Evolutionary conservation across 169 alveolate genomes (phyloP).

Genomic region (Eimeria maxima): DNA sequence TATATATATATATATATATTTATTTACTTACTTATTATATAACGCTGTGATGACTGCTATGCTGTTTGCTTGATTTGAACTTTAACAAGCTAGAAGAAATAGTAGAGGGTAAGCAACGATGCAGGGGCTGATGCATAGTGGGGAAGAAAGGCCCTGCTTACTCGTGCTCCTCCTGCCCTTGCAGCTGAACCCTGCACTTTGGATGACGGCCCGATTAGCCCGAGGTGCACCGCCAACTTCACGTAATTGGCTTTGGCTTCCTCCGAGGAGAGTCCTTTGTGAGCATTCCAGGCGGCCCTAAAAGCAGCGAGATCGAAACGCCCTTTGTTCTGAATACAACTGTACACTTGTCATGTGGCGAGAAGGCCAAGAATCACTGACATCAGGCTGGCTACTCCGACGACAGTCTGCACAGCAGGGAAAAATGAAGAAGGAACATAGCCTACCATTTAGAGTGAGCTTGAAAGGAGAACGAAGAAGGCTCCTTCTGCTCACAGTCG

Average conservation of each 20-base stretch:
- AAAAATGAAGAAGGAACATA: no score
- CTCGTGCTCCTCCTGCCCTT: background rate
- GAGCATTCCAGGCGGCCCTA: slow-evolving; percentile 70
- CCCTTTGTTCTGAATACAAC: background rate
- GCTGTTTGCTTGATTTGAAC: background rate
- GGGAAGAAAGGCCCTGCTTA: background rate
- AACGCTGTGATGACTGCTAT: no score
- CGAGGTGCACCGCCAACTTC: slow-evolving; percentile 27
- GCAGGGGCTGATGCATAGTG: background rate
- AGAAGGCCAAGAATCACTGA: no score
- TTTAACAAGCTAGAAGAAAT: background rate
- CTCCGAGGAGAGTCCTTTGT: slow-evolving; percentile 25
- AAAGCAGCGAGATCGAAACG: background rate
- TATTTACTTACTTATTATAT: no score
- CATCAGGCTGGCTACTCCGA: no score
- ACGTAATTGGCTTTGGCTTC: slow-evolving; percentile 45
- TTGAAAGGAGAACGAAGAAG: slow-evolving; percentile 5
- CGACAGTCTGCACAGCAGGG: background rate
- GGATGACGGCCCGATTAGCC: background rate
- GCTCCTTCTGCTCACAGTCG: slow-evolving; percentile 54
- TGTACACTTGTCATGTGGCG: background rate
- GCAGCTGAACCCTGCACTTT: background rate
- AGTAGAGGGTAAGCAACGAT: background rate
- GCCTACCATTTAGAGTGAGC: slow-evolving; percentile 61
- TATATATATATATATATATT: no score